phyloP scores from a whole-genome alignment of 139 green algal genomes.

The Pleodorina starrii region DNA sequence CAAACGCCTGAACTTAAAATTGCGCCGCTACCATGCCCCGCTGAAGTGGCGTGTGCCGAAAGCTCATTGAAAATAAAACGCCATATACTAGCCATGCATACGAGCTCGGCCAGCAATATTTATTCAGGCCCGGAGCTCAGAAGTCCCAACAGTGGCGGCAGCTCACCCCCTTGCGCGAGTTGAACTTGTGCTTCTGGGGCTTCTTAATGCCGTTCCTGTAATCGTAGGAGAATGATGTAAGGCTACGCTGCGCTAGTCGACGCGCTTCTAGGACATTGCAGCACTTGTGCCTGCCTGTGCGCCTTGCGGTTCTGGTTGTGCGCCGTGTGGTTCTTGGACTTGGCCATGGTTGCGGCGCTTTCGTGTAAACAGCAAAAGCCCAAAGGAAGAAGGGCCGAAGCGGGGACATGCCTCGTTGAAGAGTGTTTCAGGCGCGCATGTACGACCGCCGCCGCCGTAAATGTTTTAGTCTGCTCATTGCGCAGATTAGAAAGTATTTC shows the following conservation, averaged over 20 bases:
- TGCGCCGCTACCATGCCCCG: not conserved
- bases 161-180: constrained; percentile 85
- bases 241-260: no score
- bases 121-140: not conserved
- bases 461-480: no score
- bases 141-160: not conserved
- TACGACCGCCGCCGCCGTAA: no score
- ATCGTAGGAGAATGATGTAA: not conserved
- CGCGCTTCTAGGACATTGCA: not conserved
- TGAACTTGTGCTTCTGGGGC: constrained; percentile 86
- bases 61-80: not conserved
- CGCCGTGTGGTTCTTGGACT: constrained; percentile 96
- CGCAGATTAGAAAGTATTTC: no score
- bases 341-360: constrained; percentile 76
- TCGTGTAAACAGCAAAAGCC: not conserved
- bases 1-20: not conserved
- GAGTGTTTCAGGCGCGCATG: not conserved
- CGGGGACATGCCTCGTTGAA: not conserved
- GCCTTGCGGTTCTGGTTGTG: constrained; percentile 96
- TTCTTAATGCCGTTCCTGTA: constrained; percentile 95
- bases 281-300: constrained; percentile 63
- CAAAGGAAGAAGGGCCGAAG: constrained; percentile 31
- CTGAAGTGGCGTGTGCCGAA: no score
- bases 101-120: not conserved
- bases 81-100: not conserved